Evolutionary conservation across 345 rosid species (phyloP).

Genomic region (Dovyalis caffra): DNA sequence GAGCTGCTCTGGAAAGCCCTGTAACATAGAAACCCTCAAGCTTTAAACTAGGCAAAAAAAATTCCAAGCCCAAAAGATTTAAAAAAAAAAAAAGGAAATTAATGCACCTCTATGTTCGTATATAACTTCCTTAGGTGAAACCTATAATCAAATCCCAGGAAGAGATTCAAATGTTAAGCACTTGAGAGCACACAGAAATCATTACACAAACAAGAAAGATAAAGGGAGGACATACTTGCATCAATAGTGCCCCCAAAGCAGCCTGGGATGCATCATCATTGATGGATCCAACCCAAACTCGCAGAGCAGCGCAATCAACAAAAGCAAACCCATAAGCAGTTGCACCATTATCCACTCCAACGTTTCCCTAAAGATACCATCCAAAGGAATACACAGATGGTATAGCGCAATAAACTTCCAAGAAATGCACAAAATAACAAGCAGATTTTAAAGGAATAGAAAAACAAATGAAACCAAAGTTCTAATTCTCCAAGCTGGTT

Average conservation of each 20-base stretch:
- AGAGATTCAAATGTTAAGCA: conserved; percentile 19
- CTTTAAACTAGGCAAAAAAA: neutral
- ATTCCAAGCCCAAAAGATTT: neutral
- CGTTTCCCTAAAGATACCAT: conserved; percentile 39
- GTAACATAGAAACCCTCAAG: conserved; percentile 30
- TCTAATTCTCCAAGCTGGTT: neutral
- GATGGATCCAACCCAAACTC: conserved; percentile 85
- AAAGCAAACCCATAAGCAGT: conserved; percentile 84
- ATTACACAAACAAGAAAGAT: conserved; percentile 2
- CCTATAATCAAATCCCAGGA: conserved; percentile 40
- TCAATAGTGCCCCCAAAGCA: conserved; percentile 79
- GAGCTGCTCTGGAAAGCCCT: conserved; percentile 86
- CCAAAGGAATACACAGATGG: conserved; percentile 10
- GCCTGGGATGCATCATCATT: conserved; percentile 76
- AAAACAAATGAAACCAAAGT: neutral
- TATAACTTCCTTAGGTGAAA: conserved; percentile 88
- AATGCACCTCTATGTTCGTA: conserved; percentile 70
- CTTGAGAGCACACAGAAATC: neutral
- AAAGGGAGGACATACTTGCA: conserved; percentile 66
- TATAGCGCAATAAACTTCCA: conserved; percentile 12
- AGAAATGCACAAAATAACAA: neutral
- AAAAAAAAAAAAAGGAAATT: conserved; percentile 2
- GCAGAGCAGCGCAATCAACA: conserved; percentile 90
- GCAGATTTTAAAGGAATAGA: neutral
- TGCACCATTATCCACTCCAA: conserved; percentile 47